Evolutionary conservation across 495 filamentous ascomycete genomes (phyloP), one percentile per base, ranked within the genome.

Genomic region (Neurospora sp.): DNA sequence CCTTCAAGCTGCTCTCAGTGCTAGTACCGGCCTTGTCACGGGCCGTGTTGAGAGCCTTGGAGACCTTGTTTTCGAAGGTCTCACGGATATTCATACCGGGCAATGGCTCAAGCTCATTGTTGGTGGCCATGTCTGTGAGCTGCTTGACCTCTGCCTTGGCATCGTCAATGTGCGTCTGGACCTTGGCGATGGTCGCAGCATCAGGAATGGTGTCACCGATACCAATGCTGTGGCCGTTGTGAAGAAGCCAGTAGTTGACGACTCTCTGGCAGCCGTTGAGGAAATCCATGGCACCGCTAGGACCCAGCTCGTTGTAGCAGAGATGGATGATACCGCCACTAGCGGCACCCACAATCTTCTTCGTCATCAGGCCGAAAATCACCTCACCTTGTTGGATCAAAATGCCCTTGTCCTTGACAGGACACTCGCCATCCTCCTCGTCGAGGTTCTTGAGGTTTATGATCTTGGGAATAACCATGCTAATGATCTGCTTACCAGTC

Each of bases 401-500:
- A 42, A 97, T 77, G 68, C 93, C 94, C 39, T 92, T 91, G 78
- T 98, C 94, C 69, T 89, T 89, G 14, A 92, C 79, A 39, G 93
- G 93, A 70, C 83, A 85, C 69, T 84, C 82, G n/a, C 84, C 70
- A 65, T 84, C 84, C 35, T 88, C 88, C 73, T 86, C 88, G 14
- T 84, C 83, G 40, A 85, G 81, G 74, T 92, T 90, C 39, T 89
- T 77, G 38, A 98, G 87, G 78, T 96, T 98, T 74, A 98, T 88
- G 70, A 92, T 93, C 53, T 88, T 84, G 10, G 95, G 96, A 73
- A 99, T 92, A 69, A 94, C 89, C 87, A 99, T 88, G 83, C 94
- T 97, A 77, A 96, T 90, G 72, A 99, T 91, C 83, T 99, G 96
- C 82, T 99, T 99, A 76, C 96, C 96, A n/a, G 96, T 97, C 96